These are phyloP conservation scores for Sextonia rubra DNA, from an alignment of 164 flowering plant genomes.

Conservation along the genomic window DNA sequence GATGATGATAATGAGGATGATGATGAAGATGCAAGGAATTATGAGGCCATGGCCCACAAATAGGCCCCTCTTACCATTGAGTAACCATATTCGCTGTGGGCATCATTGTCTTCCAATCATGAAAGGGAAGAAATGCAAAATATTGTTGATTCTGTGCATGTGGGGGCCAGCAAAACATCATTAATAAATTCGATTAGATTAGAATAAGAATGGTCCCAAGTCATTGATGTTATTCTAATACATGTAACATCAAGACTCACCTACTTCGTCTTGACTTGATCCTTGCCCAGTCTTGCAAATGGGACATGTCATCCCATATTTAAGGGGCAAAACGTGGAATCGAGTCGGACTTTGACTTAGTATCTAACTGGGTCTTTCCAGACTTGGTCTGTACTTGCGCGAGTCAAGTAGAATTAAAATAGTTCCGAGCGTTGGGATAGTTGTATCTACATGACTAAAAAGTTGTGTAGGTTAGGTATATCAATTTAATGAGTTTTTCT, in stretches of 20 bases:
- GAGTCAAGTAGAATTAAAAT: no score
- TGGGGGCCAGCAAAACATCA: not conserved
- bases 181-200: not conserved
- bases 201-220: not conserved
- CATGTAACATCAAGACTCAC: not conserved
- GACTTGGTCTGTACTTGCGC: no score
- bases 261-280: not conserved
- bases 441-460: no score
- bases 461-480: no score
- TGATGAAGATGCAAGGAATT: not conserved
- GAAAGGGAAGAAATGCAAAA: not conserved
- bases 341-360: no score
- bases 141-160: not conserved
- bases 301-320: not conserved
- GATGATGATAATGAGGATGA: no score
- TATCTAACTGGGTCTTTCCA: no score
- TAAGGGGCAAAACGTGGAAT: no score
- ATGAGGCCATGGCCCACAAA: not conserved
- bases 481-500: no score
- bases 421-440: no score
- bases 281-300: not conserved
- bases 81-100: not conserved
- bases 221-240: not conserved
- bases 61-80: not conserved
- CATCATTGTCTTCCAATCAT: constrained; percentile 3